A percentile compares a stretch with the other conserved stretches of the same genome.
These are phyloP conservation scores for Tubosaeta brunneosetosa DNA, from an alignment of 768 basidiomycete genomes.

Conservation along the genomic window DNA sequence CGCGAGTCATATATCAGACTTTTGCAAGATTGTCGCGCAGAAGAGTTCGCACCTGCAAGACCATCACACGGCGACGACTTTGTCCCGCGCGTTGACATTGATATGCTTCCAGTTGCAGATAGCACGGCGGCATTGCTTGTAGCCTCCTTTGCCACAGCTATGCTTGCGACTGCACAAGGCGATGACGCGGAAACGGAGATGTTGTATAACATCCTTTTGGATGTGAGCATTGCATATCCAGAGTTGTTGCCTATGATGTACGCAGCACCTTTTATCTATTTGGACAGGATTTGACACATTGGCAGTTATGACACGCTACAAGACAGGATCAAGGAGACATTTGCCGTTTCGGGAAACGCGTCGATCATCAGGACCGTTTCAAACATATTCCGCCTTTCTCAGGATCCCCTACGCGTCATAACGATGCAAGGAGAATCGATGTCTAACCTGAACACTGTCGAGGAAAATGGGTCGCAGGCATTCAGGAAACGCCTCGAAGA, in stretches of 20 bases:
- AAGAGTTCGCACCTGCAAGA: slow-evolving; percentile 39
- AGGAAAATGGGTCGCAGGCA: slow-evolving; percentile 37
- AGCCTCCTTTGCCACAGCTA: slow-evolving; percentile 69
- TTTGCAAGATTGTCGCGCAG: slow-evolving; percentile 58
- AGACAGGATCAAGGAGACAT: slow-evolving; percentile 68
- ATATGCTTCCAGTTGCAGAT: slow-evolving; percentile 60
- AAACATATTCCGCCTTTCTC: slow-evolving; percentile 67
- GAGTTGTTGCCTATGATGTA: slow-evolving; percentile 71
- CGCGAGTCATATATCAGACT: slow-evolving; percentile 53
- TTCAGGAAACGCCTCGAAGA: slow-evolving; percentile 60
- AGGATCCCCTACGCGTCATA: slow-evolving; percentile 45
- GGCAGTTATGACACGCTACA: slow-evolving; percentile 70
- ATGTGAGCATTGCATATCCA: slow-evolving; percentile 63
- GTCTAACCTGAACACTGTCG: slow-evolving; percentile 61
- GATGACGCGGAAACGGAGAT: slow-evolving; percentile 82
- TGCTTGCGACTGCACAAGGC: slow-evolving; percentile 69
- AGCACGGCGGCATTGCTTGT: slow-evolving; percentile 63
- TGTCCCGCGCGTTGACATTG: slow-evolving; percentile 51
- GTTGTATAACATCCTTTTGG: slow-evolving; percentile 69
- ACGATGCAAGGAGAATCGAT: slow-evolving; percentile 47
- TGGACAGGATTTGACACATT: slow-evolving; percentile 3
- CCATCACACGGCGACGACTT: slow-evolving; percentile 39
- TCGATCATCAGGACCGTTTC: slow-evolving; percentile 66
- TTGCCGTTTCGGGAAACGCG: slow-evolving; percentile 68
- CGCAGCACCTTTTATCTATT: slow-evolving; percentile 29